Evolutionary conservation across 305 asterid species (phyloP).

Genomic region (Euphrasia arctica): DNA sequence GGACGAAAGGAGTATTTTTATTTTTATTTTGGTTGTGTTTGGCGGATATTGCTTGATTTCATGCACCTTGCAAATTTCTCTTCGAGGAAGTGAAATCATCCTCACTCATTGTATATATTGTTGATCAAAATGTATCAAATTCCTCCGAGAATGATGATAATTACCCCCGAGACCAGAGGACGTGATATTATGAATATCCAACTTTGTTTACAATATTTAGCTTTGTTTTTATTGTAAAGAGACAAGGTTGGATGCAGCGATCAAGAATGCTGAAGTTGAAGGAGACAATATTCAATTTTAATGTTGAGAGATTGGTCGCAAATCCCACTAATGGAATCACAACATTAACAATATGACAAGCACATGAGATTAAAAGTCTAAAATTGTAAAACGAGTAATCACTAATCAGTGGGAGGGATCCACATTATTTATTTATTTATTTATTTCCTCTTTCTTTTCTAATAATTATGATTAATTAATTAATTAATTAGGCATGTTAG

Average conservation of each 20-base stretch:
- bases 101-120: slow-evolving; percentile 53
- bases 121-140: slow-evolving; percentile 61
- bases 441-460: no score
- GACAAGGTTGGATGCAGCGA: slow-evolving; percentile 31
- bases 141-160: slow-evolving; percentile 51
- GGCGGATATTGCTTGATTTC: slow-evolving; percentile 37
- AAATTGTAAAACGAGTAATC: no score
- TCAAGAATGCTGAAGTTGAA: slow-evolving; percentile 38
- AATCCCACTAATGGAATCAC: no score
- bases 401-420: no score
- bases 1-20: not conserved
- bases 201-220: no score
- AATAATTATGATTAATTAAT: no score
- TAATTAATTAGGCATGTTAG: slow-evolving; percentile 1
- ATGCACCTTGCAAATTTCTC: slow-evolving; percentile 94
- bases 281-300: slow-evolving; percentile 22
- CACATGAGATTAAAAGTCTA: no score
- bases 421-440: no score
- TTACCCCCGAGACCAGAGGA: slow-evolving; percentile 50
- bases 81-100: slow-evolving; percentile 80
- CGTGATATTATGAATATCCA: no score
- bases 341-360: no score
- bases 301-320: no score
- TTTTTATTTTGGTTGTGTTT: no score
- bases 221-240: not conserved